Evolutionary conservation across 2,329 filamentous ascomycete genomes (phyloP).

Genomic region (Colletotrichum horii): DNA sequence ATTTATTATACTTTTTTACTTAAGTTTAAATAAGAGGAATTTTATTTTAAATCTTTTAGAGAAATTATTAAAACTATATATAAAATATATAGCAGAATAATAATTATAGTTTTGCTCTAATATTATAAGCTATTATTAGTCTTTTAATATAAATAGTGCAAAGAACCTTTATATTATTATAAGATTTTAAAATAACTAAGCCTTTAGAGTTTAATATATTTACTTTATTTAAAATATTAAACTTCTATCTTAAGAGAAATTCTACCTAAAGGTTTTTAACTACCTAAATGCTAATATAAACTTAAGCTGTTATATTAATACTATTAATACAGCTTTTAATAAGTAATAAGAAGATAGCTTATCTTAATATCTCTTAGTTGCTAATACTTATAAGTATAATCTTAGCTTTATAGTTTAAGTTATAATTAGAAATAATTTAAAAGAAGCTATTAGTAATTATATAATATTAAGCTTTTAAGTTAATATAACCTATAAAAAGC

Average conservation of each 20-base stretch:
- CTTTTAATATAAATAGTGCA: background rate
- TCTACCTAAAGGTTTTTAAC: fast-evolving
- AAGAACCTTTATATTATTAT: background rate
- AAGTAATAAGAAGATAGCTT: fast-evolving
- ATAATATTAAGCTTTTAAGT: background rate
- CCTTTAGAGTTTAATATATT: background rate
- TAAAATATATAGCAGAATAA: too few species aligned
- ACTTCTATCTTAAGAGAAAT: background rate
- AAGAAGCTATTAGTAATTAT: background rate
- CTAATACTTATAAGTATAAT: background rate
- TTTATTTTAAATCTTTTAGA: too few species aligned
- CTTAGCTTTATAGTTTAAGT: background rate
- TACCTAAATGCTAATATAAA: background rate
- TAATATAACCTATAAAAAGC: background rate
- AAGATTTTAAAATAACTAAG: background rate
- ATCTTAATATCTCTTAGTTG: background rate
- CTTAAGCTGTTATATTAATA: background rate
- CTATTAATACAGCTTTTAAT: background rate
- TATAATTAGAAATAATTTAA: background rate
- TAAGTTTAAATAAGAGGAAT: too few species aligned
- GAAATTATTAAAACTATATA: too few species aligned
- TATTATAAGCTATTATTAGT: too few species aligned
- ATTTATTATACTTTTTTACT: too few species aligned
- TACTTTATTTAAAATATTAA: background rate
- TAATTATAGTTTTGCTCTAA: too few species aligned